Conservation (phyloP, 495 filamentous ascomycete species). For the Penicillium macrosclerotiorum region DNA sequence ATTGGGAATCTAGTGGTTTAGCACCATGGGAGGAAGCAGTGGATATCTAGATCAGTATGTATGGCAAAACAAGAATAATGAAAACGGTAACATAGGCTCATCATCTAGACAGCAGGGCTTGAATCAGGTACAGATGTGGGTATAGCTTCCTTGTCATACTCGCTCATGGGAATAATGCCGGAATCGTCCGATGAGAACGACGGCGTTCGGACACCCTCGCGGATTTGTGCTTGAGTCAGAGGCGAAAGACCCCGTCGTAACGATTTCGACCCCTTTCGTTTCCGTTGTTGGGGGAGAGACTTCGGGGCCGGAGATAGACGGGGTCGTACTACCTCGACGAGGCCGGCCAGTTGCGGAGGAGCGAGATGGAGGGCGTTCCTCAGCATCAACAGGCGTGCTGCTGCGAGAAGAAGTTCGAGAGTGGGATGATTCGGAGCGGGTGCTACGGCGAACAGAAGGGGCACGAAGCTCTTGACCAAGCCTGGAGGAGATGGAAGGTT, state of each 20-base stretch:
- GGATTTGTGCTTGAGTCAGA: conserved; percentile 43
- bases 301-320: conserved; percentile 26
- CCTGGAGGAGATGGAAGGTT: conserved; percentile 33
- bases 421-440: conserved; percentile 44
- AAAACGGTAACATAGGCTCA: neutral
- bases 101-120: conserved; percentile 10
- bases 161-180: conserved; percentile 19
- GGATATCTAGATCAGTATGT: too few relatives aligned
- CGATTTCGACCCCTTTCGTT: conserved; percentile 36
- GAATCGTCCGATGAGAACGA: conserved; percentile 43
- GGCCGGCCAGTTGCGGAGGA: conserved; percentile 35
- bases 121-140: conserved; percentile 16
- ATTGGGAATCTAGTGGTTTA: too few relatives aligned
- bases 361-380: conserved; percentile 41
- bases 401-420: conserved; percentile 51
- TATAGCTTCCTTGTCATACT: conserved; percentile 24
- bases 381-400: conserved; percentile 41
- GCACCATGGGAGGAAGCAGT: too few relatives aligned
- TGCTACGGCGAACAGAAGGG: conserved; percentile 30
- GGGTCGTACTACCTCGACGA: conserved; percentile 35
- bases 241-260: conserved; percentile 39
- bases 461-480: conserved; percentile 35
- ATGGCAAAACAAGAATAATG: neutral
- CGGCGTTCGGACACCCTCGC: conserved; percentile 37
- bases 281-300: conserved; percentile 32